Conservation (phyloP, 2,329 filamentous ascomycete species). For the Xylaria sp. region DNA sequence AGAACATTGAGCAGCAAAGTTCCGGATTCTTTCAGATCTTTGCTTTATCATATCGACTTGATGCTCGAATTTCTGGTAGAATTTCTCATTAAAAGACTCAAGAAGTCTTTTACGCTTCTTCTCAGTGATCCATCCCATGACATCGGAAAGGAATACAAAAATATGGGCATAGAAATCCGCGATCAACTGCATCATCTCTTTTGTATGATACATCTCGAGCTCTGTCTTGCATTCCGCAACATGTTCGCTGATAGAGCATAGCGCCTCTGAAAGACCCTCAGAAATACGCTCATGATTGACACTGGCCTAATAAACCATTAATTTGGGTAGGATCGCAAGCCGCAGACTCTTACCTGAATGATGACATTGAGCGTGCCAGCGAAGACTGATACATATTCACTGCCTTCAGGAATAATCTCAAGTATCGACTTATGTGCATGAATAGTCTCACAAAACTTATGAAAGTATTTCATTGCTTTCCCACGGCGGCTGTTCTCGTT, state of each 20-base stretch:
- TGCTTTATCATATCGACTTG: slow-evolving; percentile 24
- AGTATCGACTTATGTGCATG: slow-evolving; percentile 42
- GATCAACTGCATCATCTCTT: slow-evolving; percentile 28
- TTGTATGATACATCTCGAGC: slow-evolving; percentile 29
- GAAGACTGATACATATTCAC: slow-evolving; percentile 48
- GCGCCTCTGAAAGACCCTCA: slow-evolving; percentile 27
- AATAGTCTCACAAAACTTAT: slow-evolving; percentile 42
- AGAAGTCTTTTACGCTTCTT: slow-evolving; percentile 28
- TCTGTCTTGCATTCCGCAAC: slow-evolving; percentile 26
- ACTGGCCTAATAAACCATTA: slow-evolving; percentile 25
- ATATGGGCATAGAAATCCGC: slow-evolving; percentile 29
- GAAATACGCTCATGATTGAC: slow-evolving; percentile 32
- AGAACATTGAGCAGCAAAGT: slow-evolving; percentile 24
- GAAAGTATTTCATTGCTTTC: slow-evolving; percentile 38
- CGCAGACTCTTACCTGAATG: slow-evolving; percentile 39
- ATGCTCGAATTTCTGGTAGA: slow-evolving; percentile 28
- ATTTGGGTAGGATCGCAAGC: background rate
- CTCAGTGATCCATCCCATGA: slow-evolving; percentile 30
- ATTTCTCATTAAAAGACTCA: slow-evolving; percentile 33
- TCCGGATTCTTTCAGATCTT: slow-evolving; percentile 25
- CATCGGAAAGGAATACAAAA: slow-evolving; percentile 31
- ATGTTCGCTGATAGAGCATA: slow-evolving; percentile 29
- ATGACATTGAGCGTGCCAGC: slow-evolving; percentile 43
- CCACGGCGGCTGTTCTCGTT: slow-evolving; percentile 26
- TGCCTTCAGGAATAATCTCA: slow-evolving; percentile 46